Evolutionary conservation across 2,329 filamentous ascomycete genomes (phyloP).

Genomic region (Tolypocladium cylindrosporum): DNA sequence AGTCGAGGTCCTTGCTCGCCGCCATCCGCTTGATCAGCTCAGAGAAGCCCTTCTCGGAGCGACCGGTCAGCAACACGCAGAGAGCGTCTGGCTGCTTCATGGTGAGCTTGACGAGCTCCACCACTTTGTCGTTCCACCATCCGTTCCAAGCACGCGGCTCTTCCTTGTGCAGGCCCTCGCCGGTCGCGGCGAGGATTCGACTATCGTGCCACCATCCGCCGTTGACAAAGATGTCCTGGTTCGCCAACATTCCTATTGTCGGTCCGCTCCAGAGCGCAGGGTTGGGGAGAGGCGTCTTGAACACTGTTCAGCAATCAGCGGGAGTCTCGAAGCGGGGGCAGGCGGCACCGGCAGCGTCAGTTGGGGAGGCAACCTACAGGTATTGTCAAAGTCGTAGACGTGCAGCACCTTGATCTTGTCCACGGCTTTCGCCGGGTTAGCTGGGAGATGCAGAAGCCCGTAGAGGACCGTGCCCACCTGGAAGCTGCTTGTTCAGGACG

Average conservation of each 20-base stretch:
- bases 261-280: constrained; percentile 72
- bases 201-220: constrained; percentile 98
- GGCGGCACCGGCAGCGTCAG: not conserved
- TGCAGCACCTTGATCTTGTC: constrained; percentile 71
- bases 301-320: constrained; percentile 50
- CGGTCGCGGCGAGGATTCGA: constrained; percentile 75
- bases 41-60: constrained; percentile 66
- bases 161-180: constrained; percentile 71
- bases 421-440: constrained; percentile 31
- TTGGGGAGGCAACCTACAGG: constrained; percentile 43
- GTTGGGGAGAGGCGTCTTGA: constrained; percentile 85
- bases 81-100: constrained; percentile 78
- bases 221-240: constrained; percentile 64
- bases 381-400: constrained; percentile 98
- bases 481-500: constrained; percentile 60
- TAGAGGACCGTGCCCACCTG: constrained; percentile 35
- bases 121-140: constrained; percentile 94
- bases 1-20: constrained; percentile 65
- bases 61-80: constrained; percentile 78
- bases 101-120: constrained; percentile 68
- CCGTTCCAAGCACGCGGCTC: constrained; percentile 78
- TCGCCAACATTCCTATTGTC: constrained; percentile 68
- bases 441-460: not conserved
- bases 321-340: no score
- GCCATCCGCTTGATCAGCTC: constrained; percentile 76